These are phyloP conservation scores for peach (Prunus persica) DNA, from an alignment of 306 rosid genomes.

Conservation along the genomic window DNA sequence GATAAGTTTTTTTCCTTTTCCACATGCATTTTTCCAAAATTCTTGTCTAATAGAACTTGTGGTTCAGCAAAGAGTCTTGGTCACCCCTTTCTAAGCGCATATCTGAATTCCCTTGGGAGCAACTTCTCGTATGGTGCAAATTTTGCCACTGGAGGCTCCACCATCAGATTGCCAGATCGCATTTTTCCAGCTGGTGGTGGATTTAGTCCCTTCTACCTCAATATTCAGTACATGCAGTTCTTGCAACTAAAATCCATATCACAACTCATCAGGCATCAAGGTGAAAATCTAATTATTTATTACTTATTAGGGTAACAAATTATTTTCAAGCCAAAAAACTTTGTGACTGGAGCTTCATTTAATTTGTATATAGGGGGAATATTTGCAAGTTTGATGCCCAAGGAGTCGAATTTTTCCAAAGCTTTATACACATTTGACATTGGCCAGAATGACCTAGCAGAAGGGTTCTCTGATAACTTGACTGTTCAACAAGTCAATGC, in stretches of 20 bases:
- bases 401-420: conserved; percentile 20
- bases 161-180: conserved; percentile 27
- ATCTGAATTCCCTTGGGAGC: conserved; percentile 40
- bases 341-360: not conserved
- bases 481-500: conserved; percentile 31
- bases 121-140: conserved; percentile 40
- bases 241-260: conserved; percentile 22
- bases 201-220: conserved; percentile 44
- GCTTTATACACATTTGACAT: conserved; percentile 56
- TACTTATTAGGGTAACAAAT: too few species aligned
- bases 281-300: conserved; percentile 2
- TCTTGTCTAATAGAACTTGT: not conserved
- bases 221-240: conserved; percentile 36
- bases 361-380: conserved; percentile 5
- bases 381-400: conserved; percentile 15
- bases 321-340: not conserved
- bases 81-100: conserved; percentile 31
- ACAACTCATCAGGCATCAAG: conserved; percentile 20
- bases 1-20: too few species aligned
- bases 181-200: conserved; percentile 17
- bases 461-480: conserved; percentile 6
- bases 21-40: not conserved
- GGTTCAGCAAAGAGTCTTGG: conserved; percentile 31
- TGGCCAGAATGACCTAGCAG: conserved; percentile 43
- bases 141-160: conserved; percentile 39